Evolutionary conservation across 2,329 filamentous ascomycete genomes (phyloP), one percentile per base, ranked within the genome.

Genomic region (Fusarium buharicum): DNA sequence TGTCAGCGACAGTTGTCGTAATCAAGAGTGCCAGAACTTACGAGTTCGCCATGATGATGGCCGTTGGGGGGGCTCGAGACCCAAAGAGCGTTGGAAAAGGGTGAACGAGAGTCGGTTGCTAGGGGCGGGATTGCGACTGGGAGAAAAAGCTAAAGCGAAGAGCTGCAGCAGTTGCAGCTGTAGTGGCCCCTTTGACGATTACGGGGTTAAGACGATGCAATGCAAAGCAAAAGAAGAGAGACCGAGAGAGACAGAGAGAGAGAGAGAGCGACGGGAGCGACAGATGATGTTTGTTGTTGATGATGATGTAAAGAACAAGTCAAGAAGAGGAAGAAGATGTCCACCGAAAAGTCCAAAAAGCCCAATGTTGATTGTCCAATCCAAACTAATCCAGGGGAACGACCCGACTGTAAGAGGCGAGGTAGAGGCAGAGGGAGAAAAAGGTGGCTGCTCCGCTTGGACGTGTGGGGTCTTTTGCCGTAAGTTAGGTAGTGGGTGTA

Each of bases 41-140:
- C 73, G 71, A 70, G 57, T 68, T 68, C 30, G 67, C 72, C 72
- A 74, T 74, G 57, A 54, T 70, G 55, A 50, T 58, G 54, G 62
- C 50, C 55, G 55, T 49, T 48, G 53, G 53, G 36, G 36, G 47
- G 68, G 53, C 60, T 60, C 52, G 31, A 58, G 57, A 62, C 66
- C 69, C 57, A 40, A 28, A 37, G 51, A 54, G 47, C 43, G 60
- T 41, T 44, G 50, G 43, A 48, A 60, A 60, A 65, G 52, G 62
- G 57, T 58, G 45, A 55, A 55, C 41, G 54, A 52, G 54, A 62
- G 53, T 50, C 36, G 45, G 58, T 54, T 64, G 53, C 46, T 59
- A 52, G 47, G 50, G 61, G 54, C 44, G 45, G 41, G 33, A 34
- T 56, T 39, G 58, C 45, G 54, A 56, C 38, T 34, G 46, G 39